Base-by-base conservation (phyloP, 2,329 filamentous ascomycete genomes). In the Apiospora sp. region DNA sequence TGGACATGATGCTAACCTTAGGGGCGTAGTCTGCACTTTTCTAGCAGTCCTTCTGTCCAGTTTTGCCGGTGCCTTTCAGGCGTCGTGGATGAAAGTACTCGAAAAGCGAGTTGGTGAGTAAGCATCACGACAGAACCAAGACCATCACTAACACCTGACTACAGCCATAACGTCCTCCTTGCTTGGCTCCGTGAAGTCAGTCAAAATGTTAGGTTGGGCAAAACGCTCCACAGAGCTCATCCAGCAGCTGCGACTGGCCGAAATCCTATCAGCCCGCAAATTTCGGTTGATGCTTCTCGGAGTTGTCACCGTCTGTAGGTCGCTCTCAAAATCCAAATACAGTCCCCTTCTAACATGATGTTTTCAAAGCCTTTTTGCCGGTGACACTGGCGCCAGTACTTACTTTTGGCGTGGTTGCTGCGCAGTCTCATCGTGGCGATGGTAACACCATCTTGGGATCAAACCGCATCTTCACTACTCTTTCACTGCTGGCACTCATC, bases 161-260 rank as follows among this genome's bases (percentile, higher is more conserved):
- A 12, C 4, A 71, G 71, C 73, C 6, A 68, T 71, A 13, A 74
- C 73, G 1, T 71, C 73, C 41, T 70, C 71, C 14, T 24, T 74
- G 48, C 44, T 74, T 27, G 73, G 71, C 34, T 72, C 68, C 22
- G 71, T 74, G 1, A 72, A 74, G 48, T 68, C 68, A 7, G 64
- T 74, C 22, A 74, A 74, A n/a, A 74, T 74, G 73, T 61, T 74
- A 4, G 73, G 73, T 30, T 71, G 54, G 71, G 48, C 68, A n/a
- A 68, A 30, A 27, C 68, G 51, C 24, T 58, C 61, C 19, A 68
- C 43, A 10, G 69, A 71, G 27, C 43, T 68, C 3, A 44, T 74
- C 19, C 73, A 74, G 16, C 22, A 69, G 4, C 46, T 72, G 48
- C 71, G 73, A 19, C 37, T 74, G 27, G 58, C 27, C 14, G 73